Percentiles rank a stretch among this genome's conserved stretches.
Conservation (phyloP, 371 early-diverging fungal species). For the Synchytrium microbalum region DNA sequence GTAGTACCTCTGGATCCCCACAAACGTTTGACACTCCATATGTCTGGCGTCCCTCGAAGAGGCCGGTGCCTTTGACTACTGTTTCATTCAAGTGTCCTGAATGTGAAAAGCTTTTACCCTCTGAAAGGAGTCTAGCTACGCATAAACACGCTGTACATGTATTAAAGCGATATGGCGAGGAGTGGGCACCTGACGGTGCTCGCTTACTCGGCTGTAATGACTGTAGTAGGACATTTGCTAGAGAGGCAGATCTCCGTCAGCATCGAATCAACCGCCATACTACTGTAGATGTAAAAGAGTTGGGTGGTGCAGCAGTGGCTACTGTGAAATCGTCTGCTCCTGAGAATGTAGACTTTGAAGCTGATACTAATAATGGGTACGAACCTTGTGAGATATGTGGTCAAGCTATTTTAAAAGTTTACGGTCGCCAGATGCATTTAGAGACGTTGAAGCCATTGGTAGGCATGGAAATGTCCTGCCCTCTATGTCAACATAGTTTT, state of each 20-base stretch:
- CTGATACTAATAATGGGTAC: constrained; percentile 22
- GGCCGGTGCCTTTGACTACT: not conserved
- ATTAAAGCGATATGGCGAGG: constrained; percentile 24
- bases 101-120: constrained; percentile 26
- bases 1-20: not conserved
- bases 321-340: not conserved
- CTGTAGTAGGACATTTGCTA: constrained; percentile 15
- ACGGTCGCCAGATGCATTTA: constrained; percentile 40
- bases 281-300: constrained; percentile 19
- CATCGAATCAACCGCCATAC: constrained; percentile 37
- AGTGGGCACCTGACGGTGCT: constrained; percentile 26
- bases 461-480: constrained; percentile 41
- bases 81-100: constrained; percentile 18
- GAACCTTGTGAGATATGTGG: constrained; percentile 36
- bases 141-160: constrained; percentile 39
- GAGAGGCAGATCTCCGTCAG: constrained; percentile 27
- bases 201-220: constrained; percentile 4
- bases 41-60: not conserved
- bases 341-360: not conserved
- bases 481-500: constrained; percentile 17
- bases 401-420: constrained; percentile 32
- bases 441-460: constrained; percentile 43
- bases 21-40: not conserved
- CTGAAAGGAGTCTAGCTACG: constrained; percentile 25
- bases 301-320: constrained; percentile 1